Conservation (phyloP, 1,139 yeast species). For the Scheffersomyces parashehatae region DNA sequence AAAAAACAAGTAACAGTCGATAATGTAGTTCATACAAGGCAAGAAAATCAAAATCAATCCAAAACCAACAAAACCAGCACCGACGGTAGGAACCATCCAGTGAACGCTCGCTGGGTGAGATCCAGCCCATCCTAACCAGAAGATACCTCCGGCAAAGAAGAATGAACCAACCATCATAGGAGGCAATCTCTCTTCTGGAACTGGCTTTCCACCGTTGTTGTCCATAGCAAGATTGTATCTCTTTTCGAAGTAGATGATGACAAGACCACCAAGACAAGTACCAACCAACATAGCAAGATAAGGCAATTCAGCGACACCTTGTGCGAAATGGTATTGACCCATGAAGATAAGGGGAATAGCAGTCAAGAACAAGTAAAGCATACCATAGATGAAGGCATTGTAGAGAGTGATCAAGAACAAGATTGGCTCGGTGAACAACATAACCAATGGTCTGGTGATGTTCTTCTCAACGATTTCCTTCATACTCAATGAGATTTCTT, state of each 20-base stretch:
- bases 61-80: conserved; percentile 70
- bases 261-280: conserved; percentile 54
- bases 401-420: conserved; percentile 67
- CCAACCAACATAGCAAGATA: conserved; percentile 65
- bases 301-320: conserved; percentile 62
- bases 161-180: conserved; percentile 73
- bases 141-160: conserved; percentile 70
- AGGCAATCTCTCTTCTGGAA: conserved; percentile 79
- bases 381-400: conserved; percentile 83
- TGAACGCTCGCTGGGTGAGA: conserved; percentile 64
- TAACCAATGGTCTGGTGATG: conserved; percentile 64
- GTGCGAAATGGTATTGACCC: conserved; percentile 54
- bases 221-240: conserved; percentile 34
- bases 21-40: conserved; percentile 75
- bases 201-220: conserved; percentile 56
- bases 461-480: conserved; percentile 70
- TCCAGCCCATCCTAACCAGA: conserved; percentile 90
- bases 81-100: conserved; percentile 84
- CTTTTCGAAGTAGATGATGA: conserved; percentile 29
- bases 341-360: conserved; percentile 78
- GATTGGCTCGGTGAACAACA: conserved; percentile 75
- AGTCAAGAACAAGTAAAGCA: conserved; percentile 72
- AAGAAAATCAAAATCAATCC: conserved; percentile 77
- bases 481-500: conserved; percentile 61
- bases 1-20: conserved; percentile 73